Conservation (phyloP, 179 eudicot species). For the Vitellaria paradoxa region DNA sequence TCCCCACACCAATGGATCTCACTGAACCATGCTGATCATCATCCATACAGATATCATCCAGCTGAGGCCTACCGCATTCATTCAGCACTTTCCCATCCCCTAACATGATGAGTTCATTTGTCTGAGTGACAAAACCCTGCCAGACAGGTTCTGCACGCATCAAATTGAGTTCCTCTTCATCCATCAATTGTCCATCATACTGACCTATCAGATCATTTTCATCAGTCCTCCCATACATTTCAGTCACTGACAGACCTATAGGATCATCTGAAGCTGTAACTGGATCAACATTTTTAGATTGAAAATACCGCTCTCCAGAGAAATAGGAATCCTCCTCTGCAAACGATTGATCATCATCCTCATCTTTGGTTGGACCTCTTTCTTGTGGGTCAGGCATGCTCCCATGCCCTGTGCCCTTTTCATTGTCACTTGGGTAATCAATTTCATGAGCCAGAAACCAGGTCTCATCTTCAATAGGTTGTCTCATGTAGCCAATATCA, state of each 20-base stretch:
- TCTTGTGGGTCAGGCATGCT: slow-evolving; percentile 78
- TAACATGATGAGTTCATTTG: slow-evolving; percentile 78
- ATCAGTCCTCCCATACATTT: slow-evolving; percentile 58
- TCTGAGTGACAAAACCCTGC: slow-evolving; percentile 92
- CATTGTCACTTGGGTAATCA: slow-evolving; percentile 99
- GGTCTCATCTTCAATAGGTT: slow-evolving; percentile 97
- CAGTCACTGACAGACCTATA: slow-evolving; percentile 59
- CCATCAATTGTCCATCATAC: slow-evolving; percentile 91
- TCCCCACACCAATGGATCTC: slow-evolving; percentile 98
- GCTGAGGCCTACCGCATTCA: slow-evolving; percentile 51
- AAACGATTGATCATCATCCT: slow-evolving; percentile 93
- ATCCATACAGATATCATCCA: slow-evolving; percentile 66
- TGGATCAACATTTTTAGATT: slow-evolving; percentile 62
- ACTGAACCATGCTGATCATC: slow-evolving; percentile 94
- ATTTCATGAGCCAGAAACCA: slow-evolving; percentile 99
- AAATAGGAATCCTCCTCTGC: slow-evolving; percentile 97
- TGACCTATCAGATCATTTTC: slow-evolving; percentile 61
- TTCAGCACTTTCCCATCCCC: slow-evolving; percentile 60
- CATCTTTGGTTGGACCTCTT: slow-evolving; percentile 66
- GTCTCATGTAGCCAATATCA: slow-evolving; percentile 98
- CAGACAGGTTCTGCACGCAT: slow-evolving; percentile 93
- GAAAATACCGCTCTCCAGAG: slow-evolving; percentile 75
- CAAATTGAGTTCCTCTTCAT: slow-evolving; percentile 77
- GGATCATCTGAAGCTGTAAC: slow-evolving; percentile 64
- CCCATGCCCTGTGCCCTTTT: slow-evolving; percentile 80